These are phyloP conservation scores for Anthracocystis panici-leucophaei DNA, from an alignment of 1,284 basidiomycete genomes.

Conservation along the genomic window DNA sequence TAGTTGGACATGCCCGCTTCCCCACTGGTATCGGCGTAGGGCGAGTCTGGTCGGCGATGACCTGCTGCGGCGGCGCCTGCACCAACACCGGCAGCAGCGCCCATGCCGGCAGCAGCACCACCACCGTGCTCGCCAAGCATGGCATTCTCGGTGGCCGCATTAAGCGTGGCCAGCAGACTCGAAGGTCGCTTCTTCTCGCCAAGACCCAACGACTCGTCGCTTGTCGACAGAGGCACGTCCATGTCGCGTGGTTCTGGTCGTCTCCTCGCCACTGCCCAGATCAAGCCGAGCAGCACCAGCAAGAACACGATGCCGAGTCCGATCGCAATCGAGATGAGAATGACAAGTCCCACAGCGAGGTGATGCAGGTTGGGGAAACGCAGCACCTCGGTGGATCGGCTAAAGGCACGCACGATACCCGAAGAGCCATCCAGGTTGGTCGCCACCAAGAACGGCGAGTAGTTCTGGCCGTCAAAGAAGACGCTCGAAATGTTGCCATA, in stretches of 20 bases:
- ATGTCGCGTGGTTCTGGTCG: conserved; percentile 44
- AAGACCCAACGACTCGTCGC: conserved; percentile 55
- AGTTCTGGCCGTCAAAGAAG: conserved; percentile 85
- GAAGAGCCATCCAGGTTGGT: conserved; percentile 77
- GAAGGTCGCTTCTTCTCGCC: conserved; percentile 61
- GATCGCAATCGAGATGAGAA: conserved; percentile 96
- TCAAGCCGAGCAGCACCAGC: conserved; percentile 84
- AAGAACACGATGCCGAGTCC: conserved; percentile 94
- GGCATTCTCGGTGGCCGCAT: conserved; percentile 79
- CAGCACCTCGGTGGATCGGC: conserved; percentile 74
- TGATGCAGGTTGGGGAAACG: conserved; percentile 62
- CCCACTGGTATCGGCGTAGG: conserved; percentile 48
- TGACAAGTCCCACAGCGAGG: conserved; percentile 88
- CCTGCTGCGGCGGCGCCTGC: conserved; percentile 36
- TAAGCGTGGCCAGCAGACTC: conserved; percentile 64
- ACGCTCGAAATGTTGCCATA: conserved; percentile 79
- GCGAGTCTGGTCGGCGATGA: conserved; percentile 72
- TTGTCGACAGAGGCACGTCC: conserved; percentile 49
- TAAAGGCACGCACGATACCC: conserved; percentile 80
- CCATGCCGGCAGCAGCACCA: conserved; percentile 74
- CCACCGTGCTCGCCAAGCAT: conserved; percentile 83
- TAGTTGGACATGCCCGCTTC: conserved; percentile 70
- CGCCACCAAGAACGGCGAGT: conserved; percentile 86
- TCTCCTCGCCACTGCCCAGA: conserved; percentile 87
- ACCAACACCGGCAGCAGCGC: conserved; percentile 21